Evolutionary conservation across 2,329 filamentous ascomycete genomes (phyloP).

Genomic region (Proliferodiscus dingleyae): DNA sequence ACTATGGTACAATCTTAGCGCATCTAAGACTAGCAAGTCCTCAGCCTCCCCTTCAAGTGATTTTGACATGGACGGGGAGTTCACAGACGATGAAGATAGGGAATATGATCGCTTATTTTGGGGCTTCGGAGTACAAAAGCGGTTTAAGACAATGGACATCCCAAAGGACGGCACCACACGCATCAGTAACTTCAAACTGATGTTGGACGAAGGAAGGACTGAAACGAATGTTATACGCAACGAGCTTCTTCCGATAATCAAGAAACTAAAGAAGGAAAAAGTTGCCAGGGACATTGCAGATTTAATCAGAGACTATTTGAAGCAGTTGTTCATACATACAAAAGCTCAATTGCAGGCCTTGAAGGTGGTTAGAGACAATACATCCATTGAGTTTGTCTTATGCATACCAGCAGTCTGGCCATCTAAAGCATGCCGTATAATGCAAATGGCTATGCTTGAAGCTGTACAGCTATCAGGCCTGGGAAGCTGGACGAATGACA

Average conservation of each 20-base stretch:
- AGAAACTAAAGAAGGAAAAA: constrained; percentile 1
- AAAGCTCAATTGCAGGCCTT: constrained; percentile 6
- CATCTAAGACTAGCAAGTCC: background rate
- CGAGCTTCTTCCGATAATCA: background rate
- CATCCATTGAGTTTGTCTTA: constrained; percentile 12
- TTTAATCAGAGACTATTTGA: constrained; percentile 16
- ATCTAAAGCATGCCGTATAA: constrained; percentile 12
- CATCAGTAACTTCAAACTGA: constrained; percentile 3
- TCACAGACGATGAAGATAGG: background rate
- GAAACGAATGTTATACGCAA: constrained; percentile 3
- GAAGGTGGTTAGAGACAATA: background rate
- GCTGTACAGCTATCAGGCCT: constrained; percentile 7
- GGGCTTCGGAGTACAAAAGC: constrained; percentile 9
- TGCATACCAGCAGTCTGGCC: constrained; percentile 15
- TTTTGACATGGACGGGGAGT: background rate
- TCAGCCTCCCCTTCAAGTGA: constrained; percentile 1
- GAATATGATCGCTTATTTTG: constrained; percentile 3
- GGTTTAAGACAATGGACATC: constrained; percentile 2
- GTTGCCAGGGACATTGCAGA: constrained; percentile 2
- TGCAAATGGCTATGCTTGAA: constrained; percentile 14
- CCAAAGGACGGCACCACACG: constrained; percentile 3
- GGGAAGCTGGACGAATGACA: no score
- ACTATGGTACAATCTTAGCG: constrained; percentile 8
- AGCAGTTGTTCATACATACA: constrained; percentile 12
- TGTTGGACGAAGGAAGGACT: constrained; percentile 4